These are phyloP conservation scores for Penicillium expansum DNA, from an alignment of 2,329 filamentous ascomycete genomes.

Conservation along the genomic window DNA sequence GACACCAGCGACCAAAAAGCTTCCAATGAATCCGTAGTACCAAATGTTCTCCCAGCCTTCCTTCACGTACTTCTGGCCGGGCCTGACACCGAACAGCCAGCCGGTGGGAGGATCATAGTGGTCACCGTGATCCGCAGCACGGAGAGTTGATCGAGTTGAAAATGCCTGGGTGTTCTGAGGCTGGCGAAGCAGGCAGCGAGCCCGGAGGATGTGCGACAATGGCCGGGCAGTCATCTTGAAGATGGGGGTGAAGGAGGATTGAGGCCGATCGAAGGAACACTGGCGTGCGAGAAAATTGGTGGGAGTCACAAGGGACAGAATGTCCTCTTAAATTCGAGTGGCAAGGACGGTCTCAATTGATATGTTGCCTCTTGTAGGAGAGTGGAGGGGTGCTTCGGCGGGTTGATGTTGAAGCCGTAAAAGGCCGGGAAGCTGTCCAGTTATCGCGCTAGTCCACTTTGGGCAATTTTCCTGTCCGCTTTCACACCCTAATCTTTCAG, in stretches of 20 bases:
- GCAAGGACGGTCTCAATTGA: conserved; percentile 28
- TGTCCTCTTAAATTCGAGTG: conserved; percentile 14
- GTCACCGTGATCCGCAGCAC: conserved; percentile 59
- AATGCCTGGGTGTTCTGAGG: conserved; percentile 40
- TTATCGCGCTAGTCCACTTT: conserved; percentile 31
- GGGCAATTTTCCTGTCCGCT: conserved; percentile 26
- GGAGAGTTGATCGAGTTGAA: conserved; percentile 40
- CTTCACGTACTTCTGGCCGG: conserved; percentile 90
- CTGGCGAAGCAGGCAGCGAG: conserved; percentile 39
- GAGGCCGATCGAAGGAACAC: conserved; percentile 9
- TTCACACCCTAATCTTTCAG: conserved; percentile 27
- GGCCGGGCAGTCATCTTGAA: conserved; percentile 41
- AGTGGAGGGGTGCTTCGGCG: conserved; percentile 33
- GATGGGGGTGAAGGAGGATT: conserved; percentile 20
- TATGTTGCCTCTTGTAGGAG: conserved; percentile 21
- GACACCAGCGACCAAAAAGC: conserved; percentile 68
- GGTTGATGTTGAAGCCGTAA: conserved; percentile 41
- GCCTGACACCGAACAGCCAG: conserved; percentile 92
- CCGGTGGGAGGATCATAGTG: conserved; percentile 88
- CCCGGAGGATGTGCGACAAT: conserved; percentile 39
- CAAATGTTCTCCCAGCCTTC: conserved; percentile 94
- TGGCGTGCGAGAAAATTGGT: conserved; percentile 2
- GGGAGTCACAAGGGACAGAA: conserved; percentile 6
- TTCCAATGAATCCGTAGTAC: conserved; percentile 80
- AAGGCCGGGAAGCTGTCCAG: conserved; percentile 35